Base-by-base conservation (phyloP, 495 filamentous ascomycete species). In the Penicillium atrosanguineum region DNA sequence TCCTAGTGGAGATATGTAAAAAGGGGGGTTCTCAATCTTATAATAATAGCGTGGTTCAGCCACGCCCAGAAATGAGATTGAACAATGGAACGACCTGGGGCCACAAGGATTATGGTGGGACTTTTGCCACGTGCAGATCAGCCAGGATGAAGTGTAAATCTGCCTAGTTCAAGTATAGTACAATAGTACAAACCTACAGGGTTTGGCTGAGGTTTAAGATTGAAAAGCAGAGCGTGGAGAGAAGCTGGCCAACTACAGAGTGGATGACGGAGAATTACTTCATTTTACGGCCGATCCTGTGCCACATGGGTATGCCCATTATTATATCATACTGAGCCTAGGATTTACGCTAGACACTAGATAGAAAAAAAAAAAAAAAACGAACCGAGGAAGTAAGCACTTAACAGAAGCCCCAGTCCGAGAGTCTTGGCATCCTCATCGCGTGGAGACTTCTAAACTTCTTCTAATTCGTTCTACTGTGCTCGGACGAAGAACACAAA, bases 111-210 rank as follows among this genome's bases (percentile, higher is more conserved):
- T 4, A 45, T 28, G 34, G 59, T 61, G 59, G 54, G 31, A 57
- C 50, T 61, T 31, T 53, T 55, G 59, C 59, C 59, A 61, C 59
- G 59, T 61, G 59, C 56, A 47, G 53, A 61, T 61, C 52, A 44
- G 44, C 58, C 45, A 47, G 47, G 59, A 59, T 46, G 34, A 31
- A 40, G 38, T 18, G n/a, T 40, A 20, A 40, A 40, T 0, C 16
- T 14, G 19, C 38, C 16, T 6, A 40, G 38, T 40, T 19, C 38
- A 7, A 19, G n/a, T 20, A 34, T 34, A 34, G 31, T 34, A 34
- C 31, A 4, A 31, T 31, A 7, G 7, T 31, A 6, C 28, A 34
- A 34, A 12, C 14, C 4, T 12, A 11, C 31, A 14, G 11, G 11
- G 14, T 34, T 31, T 31, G n/a, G n/a, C 28, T 28, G 11, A 9